Evolutionary conservation across 192 early-diverging fungal genomes (phyloP), one percentile per base, ranked within the genome.

Genomic region (Dimargaris cristalligena): DNA sequence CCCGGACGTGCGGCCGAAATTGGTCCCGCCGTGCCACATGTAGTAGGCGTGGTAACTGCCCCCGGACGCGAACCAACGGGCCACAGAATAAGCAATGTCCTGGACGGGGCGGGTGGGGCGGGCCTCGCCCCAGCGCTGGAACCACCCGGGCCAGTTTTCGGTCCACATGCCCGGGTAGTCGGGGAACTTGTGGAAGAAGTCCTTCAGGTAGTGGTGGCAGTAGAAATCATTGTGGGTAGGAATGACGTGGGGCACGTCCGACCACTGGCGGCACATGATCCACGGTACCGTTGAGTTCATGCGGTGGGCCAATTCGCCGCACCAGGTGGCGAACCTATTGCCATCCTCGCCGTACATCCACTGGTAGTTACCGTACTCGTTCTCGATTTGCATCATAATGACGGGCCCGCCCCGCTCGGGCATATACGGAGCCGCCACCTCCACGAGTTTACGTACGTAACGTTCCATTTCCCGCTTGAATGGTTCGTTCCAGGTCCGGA

Each of bases 1-100:
- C 0, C 71, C 66, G 14, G 71, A 63, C 1, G 71, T 63, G 46
- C 71, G 65, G 18, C 78, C 80, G 65, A 80, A 83, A 62, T 83
- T 85, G 11, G 81, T 85, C 26, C 83, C 83, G 30, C 83, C 83
- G 52, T 83, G 80, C 60, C 73, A 82, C 80, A 77, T 81, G 58
- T 75, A 75, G 45, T 83, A 80, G 2, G 65, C 61, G 18, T 75
- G 63, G 60, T 78, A 80, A 0, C 73, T 75, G 52, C 80, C 80
- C 38, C 80, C 78, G 18, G 63, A 48, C 3, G 77, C 73, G 65
- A 75, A 74, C 64, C 74, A 83, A 52, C 74, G 65, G 9, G 78
- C 77, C 11, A 70, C 63, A 8, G 78, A 69, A 59, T 72, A 83
- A 3, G 80, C 69, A 23, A 79, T 62, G 59, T 83, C 78, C 66